These are phyloP conservation scores for Geranomyces variabilis DNA, from an alignment of 192 early-diverging fungal genomes.

Conservation along the genomic window DNA sequence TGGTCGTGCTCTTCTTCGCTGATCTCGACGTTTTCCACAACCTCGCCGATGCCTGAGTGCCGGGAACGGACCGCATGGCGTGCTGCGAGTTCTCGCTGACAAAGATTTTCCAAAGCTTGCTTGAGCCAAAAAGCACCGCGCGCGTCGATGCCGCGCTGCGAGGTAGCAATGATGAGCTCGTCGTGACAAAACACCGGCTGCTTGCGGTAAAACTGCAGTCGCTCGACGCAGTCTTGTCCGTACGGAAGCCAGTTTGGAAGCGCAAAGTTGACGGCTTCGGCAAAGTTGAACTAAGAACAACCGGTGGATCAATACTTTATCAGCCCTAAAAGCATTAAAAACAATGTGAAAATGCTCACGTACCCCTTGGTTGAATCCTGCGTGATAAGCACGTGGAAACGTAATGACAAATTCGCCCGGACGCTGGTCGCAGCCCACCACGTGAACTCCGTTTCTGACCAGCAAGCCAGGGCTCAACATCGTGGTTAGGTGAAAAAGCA, in stretches of 20 bases:
- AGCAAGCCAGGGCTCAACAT: constrained; percentile 82
- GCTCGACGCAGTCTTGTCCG: constrained; percentile 72
- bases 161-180: constrained; percentile 61
- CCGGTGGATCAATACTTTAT: constrained; percentile 47
- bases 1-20: constrained; percentile 26
- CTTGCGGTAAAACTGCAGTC: constrained; percentile 75
- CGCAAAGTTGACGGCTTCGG: constrained; percentile 96
- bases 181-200: constrained; percentile 94
- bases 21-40: not conserved
- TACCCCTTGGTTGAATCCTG: constrained; percentile 94
- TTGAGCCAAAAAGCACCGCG: constrained; percentile 27
- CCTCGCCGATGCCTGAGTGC: constrained; percentile 1
- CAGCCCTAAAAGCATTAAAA: not conserved
- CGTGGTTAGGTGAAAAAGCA: constrained; percentile 90
- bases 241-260: constrained; percentile 84
- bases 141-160: constrained; percentile 16
- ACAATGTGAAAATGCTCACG: constrained; percentile 12
- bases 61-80: constrained; percentile 24
- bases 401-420: constrained; percentile 92
- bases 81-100: constrained; percentile 23
- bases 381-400: constrained; percentile 91
- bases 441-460: constrained; percentile 68
- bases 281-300: constrained; percentile 64
- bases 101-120: constrained; percentile 21
- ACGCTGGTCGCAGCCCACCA: constrained; percentile 81